phyloP scores from a whole-genome alignment of 257 asterid species.

The Handroanthus guayacan region DNA sequence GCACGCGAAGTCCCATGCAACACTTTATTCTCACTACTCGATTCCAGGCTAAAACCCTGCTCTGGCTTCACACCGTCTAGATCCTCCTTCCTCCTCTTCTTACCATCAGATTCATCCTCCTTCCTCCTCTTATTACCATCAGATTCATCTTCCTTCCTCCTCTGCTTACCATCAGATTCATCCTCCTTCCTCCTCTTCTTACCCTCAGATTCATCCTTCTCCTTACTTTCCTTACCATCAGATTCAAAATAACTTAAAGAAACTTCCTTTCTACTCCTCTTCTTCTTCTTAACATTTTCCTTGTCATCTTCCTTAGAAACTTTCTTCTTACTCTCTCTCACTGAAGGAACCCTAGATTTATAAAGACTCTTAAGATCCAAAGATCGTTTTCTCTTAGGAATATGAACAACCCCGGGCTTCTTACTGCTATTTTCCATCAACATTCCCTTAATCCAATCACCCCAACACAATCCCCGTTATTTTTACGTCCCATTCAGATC shows the following conservation, averaged over 20 bases:
- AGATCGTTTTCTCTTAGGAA: constrained; percentile 61
- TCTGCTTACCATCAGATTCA: too few relatives aligned
- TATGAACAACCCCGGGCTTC: constrained; percentile 46
- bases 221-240: constrained; percentile 46
- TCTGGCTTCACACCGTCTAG: constrained; percentile 40
- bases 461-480: constrained; percentile 44
- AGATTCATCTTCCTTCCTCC: too few relatives aligned
- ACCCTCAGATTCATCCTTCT: too few relatives aligned
- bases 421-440: constrained; percentile 66
- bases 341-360: constrained; percentile 44
- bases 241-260: constrained; percentile 44
- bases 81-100: constrained; percentile 53
- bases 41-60: constrained; percentile 33
- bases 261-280: constrained; percentile 49
- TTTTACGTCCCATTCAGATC: constrained; percentile 59
- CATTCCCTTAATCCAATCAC: constrained; percentile 47
- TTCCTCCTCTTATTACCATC: too few relatives aligned
- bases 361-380: constrained; percentile 75
- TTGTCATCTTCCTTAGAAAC: constrained; percentile 36
- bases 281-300: constrained; percentile 51
- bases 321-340: constrained; percentile 35
- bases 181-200: too few relatives aligned
- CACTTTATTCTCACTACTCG: constrained; percentile 36
- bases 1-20: constrained; percentile 47
- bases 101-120: too few relatives aligned